Evolutionary conservation across 805 yeast genomes (phyloP).

Genomic region (Diddensiella santjacobensis): DNA sequence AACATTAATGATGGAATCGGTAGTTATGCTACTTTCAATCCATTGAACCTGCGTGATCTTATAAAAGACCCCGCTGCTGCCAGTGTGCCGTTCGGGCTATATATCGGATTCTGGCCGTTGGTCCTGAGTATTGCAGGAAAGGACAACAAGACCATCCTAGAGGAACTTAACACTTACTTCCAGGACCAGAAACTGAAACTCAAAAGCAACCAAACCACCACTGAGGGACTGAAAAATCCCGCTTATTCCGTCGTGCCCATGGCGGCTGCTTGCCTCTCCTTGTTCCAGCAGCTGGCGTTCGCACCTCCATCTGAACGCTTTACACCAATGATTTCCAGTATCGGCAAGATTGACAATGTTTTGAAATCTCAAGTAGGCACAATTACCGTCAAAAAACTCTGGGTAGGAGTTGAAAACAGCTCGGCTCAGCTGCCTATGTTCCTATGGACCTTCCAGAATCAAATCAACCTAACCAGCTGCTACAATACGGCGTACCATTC

Average conservation of each 20-base stretch:
- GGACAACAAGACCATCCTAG: neutral
- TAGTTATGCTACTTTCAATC: slow-evolving; percentile 5
- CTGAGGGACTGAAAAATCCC: neutral
- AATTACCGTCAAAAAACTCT: neutral
- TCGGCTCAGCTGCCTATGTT: slow-evolving; percentile 9
- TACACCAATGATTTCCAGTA: slow-evolving; percentile 1
- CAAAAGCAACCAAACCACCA: neutral
- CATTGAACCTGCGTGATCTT: slow-evolving; percentile 1
- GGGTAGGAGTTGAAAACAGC: slow-evolving; percentile 1
- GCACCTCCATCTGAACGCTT: neutral
- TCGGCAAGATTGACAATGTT: neutral
- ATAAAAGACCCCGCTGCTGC: neutral
- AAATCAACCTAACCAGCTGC: slow-evolving; percentile 1
- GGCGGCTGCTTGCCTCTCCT: neutral
- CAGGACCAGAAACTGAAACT: neutral
- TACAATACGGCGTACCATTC: slow-evolving; percentile 7
- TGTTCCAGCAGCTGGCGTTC: neutral
- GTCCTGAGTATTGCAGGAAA: neutral
- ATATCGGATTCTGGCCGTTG: slow-evolving; percentile 11
- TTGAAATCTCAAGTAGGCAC: slow-evolving; percentile 2
- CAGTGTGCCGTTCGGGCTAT: slow-evolving; percentile 6
- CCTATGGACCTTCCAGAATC: slow-evolving; percentile 4
- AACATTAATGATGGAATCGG: slow-evolving; percentile 4
- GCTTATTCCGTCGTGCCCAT: neutral
- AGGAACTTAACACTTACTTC: neutral